phyloP scores from a whole-genome alignment of 2,329 filamentous ascomycete genomes.

The Sordariomycetes sp. region DNA sequence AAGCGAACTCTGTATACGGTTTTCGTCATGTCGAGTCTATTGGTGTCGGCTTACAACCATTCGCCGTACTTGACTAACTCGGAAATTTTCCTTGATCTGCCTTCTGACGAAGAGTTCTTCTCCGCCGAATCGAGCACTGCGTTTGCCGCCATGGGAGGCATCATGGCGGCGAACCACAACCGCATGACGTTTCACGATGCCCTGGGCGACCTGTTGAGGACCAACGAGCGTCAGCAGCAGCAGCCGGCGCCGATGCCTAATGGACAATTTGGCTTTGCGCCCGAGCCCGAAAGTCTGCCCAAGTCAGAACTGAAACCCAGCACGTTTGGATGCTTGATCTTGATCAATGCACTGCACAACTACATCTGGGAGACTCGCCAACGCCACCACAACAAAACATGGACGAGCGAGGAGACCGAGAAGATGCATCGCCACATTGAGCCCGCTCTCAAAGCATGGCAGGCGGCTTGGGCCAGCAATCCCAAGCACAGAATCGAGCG shows the following conservation, averaged over 20 bases:
- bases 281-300: constrained; percentile 29
- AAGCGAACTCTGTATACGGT: constrained; percentile 89
- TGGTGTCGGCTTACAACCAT: constrained; percentile 90
- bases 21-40: constrained; percentile 82
- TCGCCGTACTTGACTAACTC: constrained; percentile 87
- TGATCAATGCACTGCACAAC: constrained; percentile 93
- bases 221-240: constrained; percentile 58
- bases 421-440: constrained; percentile 95
- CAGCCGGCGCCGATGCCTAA: constrained; percentile 29
- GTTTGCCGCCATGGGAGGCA: constrained; percentile 71
- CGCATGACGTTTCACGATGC: constrained; percentile 73
- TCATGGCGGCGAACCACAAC: constrained; percentile 58
- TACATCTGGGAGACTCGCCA: constrained; percentile 98
- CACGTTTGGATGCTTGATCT: constrained; percentile 80
- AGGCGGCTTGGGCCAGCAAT: constrained; percentile 82
- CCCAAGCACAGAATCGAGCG: constrained; percentile 75
- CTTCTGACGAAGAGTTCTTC: constrained; percentile 90
- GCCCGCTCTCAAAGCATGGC: constrained; percentile 88
- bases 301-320: constrained; percentile 67
- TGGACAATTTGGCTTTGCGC: not conserved
- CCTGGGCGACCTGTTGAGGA: constrained; percentile 69
- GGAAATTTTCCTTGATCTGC: constrained; percentile 80
- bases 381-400: constrained; percentile 76
- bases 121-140: constrained; percentile 72
- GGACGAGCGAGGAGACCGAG: constrained; percentile 88